Base-by-base conservation (phyloP, 495 filamentous ascomycete genomes). In the Penicillium pulvis region DNA sequence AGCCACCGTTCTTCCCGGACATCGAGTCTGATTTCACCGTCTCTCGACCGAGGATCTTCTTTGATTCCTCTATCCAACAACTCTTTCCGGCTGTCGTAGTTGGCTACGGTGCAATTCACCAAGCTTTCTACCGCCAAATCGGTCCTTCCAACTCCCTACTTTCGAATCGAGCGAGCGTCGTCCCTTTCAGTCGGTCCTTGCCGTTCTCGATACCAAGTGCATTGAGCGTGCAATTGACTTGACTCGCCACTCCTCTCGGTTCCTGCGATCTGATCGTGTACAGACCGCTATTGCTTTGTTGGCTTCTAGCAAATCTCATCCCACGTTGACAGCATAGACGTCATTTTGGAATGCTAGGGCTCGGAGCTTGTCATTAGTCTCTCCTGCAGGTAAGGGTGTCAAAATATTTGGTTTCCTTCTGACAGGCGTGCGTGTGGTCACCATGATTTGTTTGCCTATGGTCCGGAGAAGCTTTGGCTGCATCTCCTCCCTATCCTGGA, bases 131-230 rank as follows among this genome's bases (percentile, higher is more conserved):
- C 66, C 58, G 67, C 70, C 69, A 56, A 71, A 66, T 76, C 70
- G 71, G 68, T 75, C 70, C 65, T 74, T 77, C 66, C 68, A 61
- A 61, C 64, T 61, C 57, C 59, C 50, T 57, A 58, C 44, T 64
- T 51, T 59, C 57, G 59, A 67, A 66, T 60, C 62, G 48, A 62
- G 55, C 59, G 42, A 74, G 64, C 69, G 65, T 71, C 70, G 61
- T 71, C 64, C 67, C 61, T 67, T 67, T 66, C 59, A 58, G 63
- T 68, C 62, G 55, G 50, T 65, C 62, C 42, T 58, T 60, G 51
- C 42, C 28, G 33, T 48, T 31, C 36, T 59, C 58, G 36, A 57
- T 41, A 56, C 56, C 58, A 52, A 52, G 56, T 47, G 45, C 53
- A 42, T 58, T 59, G 56, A 51, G 33, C 30, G 53, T 59, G 47